A percentile compares a stretch with the other conserved stretches of the same genome.
phyloP scores from a whole-genome alignment of 192 early-diverging fungal species.

The Coemansia aciculifera region DNA sequence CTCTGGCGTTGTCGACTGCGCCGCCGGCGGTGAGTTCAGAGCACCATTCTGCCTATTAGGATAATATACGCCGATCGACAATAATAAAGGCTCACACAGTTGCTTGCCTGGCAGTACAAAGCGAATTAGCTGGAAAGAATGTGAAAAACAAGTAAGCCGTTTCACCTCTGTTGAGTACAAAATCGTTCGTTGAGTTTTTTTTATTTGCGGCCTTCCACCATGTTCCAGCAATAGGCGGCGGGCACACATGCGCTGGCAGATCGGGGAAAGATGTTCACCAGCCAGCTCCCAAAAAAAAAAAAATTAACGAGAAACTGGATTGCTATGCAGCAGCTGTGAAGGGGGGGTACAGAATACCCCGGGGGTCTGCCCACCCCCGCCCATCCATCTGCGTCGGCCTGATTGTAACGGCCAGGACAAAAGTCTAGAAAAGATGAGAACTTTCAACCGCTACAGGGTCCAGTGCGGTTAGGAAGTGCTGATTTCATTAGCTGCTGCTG shows the following conservation, averaged over 20 bases:
- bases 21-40: not conserved
- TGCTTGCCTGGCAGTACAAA: not conserved
- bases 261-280: not conserved
- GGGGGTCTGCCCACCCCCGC: not conserved
- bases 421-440: not conserved
- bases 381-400: slow-evolving; percentile 1
- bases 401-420: slow-evolving; percentile 4
- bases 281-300: not conserved
- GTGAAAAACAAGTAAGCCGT: not conserved
- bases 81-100: not conserved
- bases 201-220: not conserved
- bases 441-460: slow-evolving; percentile 16
- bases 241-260: slow-evolving; percentile 4
- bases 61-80: slow-evolving; percentile 4
- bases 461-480: slow-evolving; percentile 10
- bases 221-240: not conserved
- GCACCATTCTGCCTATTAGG: not conserved
- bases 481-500: slow-evolving; percentile 9
- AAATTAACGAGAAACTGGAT: slow-evolving; percentile 5
- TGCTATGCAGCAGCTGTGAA: not conserved
- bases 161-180: not conserved
- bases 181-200: not conserved
- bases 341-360: not conserved
- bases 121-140: not conserved
- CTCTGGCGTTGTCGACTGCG: not conserved